These are phyloP conservation scores for Pseudozyma pruni DNA, from an alignment of 1,284 basidiomycete genomes.

Conservation along the genomic window DNA sequence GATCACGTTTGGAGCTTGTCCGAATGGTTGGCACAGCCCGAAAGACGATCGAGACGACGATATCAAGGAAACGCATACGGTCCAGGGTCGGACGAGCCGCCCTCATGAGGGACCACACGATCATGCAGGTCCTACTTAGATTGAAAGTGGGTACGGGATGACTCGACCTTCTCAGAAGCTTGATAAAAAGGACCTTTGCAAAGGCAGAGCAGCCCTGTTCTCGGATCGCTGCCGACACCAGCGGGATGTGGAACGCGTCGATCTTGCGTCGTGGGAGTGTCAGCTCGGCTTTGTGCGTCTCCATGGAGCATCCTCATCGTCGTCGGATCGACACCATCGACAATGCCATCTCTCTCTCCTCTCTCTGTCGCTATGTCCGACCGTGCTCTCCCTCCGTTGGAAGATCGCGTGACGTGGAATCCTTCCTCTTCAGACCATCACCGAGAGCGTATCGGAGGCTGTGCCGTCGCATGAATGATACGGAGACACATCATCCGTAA, in stretches of 20 bases:
- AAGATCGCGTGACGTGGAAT: slow-evolving; percentile 5
- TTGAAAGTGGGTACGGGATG: too few relatives aligned
- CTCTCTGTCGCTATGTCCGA: neutral
- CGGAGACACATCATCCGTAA: slow-evolving; percentile 2
- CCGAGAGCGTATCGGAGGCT: neutral
- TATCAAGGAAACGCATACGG: neutral
- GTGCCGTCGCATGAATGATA: neutral
- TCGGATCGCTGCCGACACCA: neutral
- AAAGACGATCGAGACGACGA: neutral
- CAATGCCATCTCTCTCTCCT: neutral
- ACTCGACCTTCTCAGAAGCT: slow-evolving; percentile 23
- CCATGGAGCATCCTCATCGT: neutral
- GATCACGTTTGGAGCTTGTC: neutral
- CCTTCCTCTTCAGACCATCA: neutral
- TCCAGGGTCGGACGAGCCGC: too few relatives aligned
- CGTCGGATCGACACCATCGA: neutral
- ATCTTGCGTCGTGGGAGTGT: neutral
- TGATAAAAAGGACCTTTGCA: neutral
- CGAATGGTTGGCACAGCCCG: too few relatives aligned
- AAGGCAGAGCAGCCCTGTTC: too few relatives aligned
- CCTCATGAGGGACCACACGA: too few relatives aligned
- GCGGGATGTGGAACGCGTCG: neutral
- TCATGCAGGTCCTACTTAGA: too few relatives aligned
- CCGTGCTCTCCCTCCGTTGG: slow-evolving; percentile 4
- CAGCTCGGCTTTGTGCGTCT: neutral